A percentile compares a stretch with the other conserved stretches of the same genome.
Conservation (phyloP, 2,329 filamentous ascomycete genomes). For the Hyphodiscus sp. region DNA sequence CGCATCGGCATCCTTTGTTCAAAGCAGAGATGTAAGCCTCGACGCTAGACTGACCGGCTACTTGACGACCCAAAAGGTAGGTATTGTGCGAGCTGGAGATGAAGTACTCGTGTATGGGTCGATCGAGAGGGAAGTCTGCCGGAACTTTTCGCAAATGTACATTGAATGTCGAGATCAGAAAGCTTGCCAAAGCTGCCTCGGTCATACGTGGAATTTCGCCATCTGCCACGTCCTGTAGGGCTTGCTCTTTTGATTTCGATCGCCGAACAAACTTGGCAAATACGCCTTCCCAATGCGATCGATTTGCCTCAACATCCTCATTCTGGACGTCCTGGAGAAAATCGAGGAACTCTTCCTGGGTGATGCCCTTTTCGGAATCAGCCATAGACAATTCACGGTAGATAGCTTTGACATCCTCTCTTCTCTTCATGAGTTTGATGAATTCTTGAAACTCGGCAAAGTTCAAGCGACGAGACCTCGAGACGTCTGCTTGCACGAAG, state of each 20-base stretch:
- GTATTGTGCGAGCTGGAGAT: slow-evolving; percentile 99
- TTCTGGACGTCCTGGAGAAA: slow-evolving; percentile 72
- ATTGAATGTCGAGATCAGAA: slow-evolving; percentile 69
- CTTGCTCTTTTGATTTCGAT: slow-evolving; percentile 42
- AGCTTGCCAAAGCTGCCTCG: slow-evolving; percentile 71
- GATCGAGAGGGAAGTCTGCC: slow-evolving; percentile 61
- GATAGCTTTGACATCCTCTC: slow-evolving; percentile 72
- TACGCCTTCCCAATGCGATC: slow-evolving; percentile 59
- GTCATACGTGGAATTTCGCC: slow-evolving; percentile 58
- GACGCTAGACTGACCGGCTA: slow-evolving; percentile 83
- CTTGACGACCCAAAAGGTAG: slow-evolving; percentile 85
- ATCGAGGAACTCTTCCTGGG: slow-evolving; percentile 62
- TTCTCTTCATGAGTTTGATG: slow-evolving; percentile 72
- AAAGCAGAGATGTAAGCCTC: slow-evolving; percentile 92
- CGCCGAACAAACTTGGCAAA: slow-evolving; percentile 66
- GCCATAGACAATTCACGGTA: slow-evolving; percentile 53
- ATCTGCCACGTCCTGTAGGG: slow-evolving; percentile 36
- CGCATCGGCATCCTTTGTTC: slow-evolving; percentile 82
- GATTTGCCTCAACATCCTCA: slow-evolving; percentile 65
- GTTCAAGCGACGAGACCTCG: slow-evolving; percentile 59
- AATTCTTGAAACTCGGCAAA: slow-evolving; percentile 81
- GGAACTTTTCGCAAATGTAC: slow-evolving; percentile 56
- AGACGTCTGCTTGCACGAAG: slow-evolving; percentile 67
- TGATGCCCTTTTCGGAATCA: slow-evolving; percentile 58
- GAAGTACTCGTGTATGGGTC: slow-evolving; percentile 92